Conservation (phyloP, 2,329 filamentous ascomycete genomes). For the Fusarium annulatum region DNA sequence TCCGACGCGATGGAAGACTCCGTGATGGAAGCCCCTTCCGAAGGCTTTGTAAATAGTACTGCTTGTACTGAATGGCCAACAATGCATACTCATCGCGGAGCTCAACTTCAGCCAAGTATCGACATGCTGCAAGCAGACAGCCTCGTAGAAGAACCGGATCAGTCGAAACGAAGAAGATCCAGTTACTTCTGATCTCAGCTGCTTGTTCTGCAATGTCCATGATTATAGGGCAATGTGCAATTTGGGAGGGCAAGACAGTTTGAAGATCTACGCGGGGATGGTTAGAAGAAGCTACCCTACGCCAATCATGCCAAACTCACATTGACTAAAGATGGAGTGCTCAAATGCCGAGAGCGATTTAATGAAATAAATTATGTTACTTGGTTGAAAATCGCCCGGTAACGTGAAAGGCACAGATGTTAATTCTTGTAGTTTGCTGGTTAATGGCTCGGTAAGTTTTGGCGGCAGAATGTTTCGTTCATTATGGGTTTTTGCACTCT, state of each 20-base stretch:
- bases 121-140: not conserved
- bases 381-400: not conserved
- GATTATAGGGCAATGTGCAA: not conserved
- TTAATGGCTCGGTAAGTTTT: accelerated
- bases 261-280: not conserved
- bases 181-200: not conserved
- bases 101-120: not conserved
- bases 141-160: not conserved
- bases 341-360: not conserved
- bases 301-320: not conserved
- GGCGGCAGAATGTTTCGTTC: not conserved
- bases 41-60: not conserved
- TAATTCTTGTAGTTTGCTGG: accelerated
- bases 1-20: not conserved
- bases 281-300: not conserved
- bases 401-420: not conserved
- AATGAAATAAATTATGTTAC: not conserved
- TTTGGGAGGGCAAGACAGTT: not conserved
- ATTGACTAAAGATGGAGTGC: slow-evolving; percentile 2
- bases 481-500: too few species aligned
- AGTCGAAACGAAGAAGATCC: slow-evolving; percentile 7
- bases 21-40: not conserved
- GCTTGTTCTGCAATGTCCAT: not conserved
- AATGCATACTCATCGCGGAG: not conserved
- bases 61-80: not conserved